Base-by-base conservation (phyloP, 352 stramenopile species). In the Phytophthora syringae region DNA sequence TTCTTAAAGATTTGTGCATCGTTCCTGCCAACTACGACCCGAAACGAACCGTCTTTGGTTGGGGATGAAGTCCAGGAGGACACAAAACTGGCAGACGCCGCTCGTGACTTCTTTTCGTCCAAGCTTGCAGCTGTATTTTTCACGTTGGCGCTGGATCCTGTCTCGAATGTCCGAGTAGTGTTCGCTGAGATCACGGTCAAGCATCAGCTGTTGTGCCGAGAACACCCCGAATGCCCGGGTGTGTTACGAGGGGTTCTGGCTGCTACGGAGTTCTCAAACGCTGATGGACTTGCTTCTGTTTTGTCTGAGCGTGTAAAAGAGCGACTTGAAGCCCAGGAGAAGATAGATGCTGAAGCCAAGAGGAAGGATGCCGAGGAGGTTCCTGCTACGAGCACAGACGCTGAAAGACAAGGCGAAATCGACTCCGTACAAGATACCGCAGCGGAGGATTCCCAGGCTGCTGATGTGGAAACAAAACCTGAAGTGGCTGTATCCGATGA, bases 91-190 rank as follows among this genome's bases (percentile, higher is more conserved):
- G 22, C 37, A 20, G 42, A 61, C 32, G 53, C 25, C 4, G 56
- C 56, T 34, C 62, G 60, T 4, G 51, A 66, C 24, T 80, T 92
- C 27, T 94, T 93, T 64, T 67, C 68, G 15, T 73, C 57, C 5
- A 73, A 82, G 25, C 64, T 94, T 22, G 70, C 71, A 9, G 11
- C 52, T 0, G 63, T 70, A 27, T 91, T 92, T 64, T 92, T 93
- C 44, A 64, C 68, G 18, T 52, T 92, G n/a, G 77, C 75, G 5
- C 43, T 69, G 16, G 86, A 94, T 67, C 60, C 66, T 2, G 86
- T 94, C 25, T 90, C 79, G 12, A 94, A 94, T 48, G 86, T 94
- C 5, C 84, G 86, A 15, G 56, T 87, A 13, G 66, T 93, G 39
- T 86, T 89, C 57, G 81, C 68, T 1, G 73, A 84, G 37, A 74